Conservation (phyloP, 2,329 filamentous ascomycete species). For the Colletotrichum incanum region DNA sequence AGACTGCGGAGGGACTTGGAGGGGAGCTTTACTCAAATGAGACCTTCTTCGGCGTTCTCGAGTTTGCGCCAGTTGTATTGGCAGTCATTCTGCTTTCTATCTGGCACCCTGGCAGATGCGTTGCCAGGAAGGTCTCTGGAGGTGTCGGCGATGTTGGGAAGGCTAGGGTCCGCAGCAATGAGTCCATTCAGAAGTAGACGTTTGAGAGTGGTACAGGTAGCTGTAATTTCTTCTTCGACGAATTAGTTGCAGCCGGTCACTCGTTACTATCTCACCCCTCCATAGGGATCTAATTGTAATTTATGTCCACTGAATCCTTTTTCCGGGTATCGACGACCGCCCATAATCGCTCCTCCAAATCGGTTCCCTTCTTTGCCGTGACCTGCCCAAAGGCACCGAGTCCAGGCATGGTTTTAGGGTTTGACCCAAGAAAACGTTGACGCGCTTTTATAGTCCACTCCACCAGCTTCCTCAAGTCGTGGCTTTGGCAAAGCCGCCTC, state of each 20-base stretch:
- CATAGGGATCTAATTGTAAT: not conserved
- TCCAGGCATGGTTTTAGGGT: slow-evolving; percentile 28
- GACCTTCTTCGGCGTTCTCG: slow-evolving; percentile 67
- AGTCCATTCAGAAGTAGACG: slow-evolving; percentile 1
- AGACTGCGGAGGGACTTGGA: slow-evolving; percentile 66
- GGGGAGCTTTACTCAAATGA: slow-evolving; percentile 64
- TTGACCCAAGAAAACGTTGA: slow-evolving; percentile 10
- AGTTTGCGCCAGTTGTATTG: slow-evolving; percentile 69
- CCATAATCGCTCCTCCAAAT: slow-evolving; percentile 24
- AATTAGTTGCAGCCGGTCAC: not conserved
- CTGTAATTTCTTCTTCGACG: too few species aligned
- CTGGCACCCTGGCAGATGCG: slow-evolving; percentile 61
- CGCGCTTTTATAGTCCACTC: slow-evolving; percentile 29
- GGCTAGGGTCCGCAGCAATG: not conserved
- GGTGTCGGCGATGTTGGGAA: slow-evolving; percentile 11
- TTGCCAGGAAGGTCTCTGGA: slow-evolving; percentile 35
- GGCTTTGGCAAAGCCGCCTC: slow-evolving; percentile 12
- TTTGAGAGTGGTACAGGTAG: not conserved
- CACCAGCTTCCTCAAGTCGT: slow-evolving; percentile 24
- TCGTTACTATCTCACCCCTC: too few species aligned
- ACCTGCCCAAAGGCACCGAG: slow-evolving; percentile 22
- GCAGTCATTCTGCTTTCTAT: slow-evolving; percentile 62
- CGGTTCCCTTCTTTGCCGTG: not conserved
- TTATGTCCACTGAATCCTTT: not conserved
- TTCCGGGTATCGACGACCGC: slow-evolving; percentile 13